These are phyloP conservation scores for Podaxis sp. DNA, from an alignment of 768 basidiomycete genomes.

Conservation along the genomic window DNA sequence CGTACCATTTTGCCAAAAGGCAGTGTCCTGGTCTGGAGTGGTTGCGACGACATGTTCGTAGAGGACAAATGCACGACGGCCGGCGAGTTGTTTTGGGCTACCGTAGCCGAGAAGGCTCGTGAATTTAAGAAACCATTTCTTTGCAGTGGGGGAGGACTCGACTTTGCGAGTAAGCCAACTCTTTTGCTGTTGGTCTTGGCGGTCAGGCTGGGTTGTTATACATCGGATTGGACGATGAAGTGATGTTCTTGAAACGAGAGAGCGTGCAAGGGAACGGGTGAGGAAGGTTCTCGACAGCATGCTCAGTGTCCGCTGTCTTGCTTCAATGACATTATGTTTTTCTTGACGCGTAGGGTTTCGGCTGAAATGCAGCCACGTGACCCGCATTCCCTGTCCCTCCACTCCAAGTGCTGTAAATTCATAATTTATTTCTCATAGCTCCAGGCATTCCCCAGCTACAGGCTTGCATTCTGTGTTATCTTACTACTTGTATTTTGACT, in stretches of 20 bases:
- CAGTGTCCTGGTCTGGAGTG: conserved; percentile 52
- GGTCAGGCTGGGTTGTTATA: conserved; percentile 1
- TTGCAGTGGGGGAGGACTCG: conserved; percentile 42
- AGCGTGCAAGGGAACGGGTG: not conserved
- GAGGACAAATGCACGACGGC: conserved; percentile 48
- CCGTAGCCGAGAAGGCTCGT: conserved; percentile 55
- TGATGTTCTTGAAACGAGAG: not conserved
- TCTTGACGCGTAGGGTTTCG: not conserved
- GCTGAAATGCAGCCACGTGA: not conserved
- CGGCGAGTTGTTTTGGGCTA: conserved; percentile 57
- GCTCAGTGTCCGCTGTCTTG: not conserved
- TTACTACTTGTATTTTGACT: no score
- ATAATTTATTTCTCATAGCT: no score
- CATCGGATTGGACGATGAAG: not conserved
- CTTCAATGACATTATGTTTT: not conserved
- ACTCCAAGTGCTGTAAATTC: no score
- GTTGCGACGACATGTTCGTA: conserved; percentile 55
- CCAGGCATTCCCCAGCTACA: no score
- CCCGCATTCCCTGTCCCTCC: not conserved
- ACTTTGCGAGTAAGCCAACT: conserved; percentile 57
- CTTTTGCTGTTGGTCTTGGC: conserved; percentile 17
- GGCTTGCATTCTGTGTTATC: no score
- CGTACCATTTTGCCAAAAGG: conserved; percentile 66
- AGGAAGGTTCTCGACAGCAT: conserved; percentile 6
- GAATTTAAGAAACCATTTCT: conserved; percentile 40